Evolutionary conservation across 768 basidiomycete genomes (phyloP), one percentile per base, ranked within the genome.

Genomic region (Lentinula guzmanii): DNA sequence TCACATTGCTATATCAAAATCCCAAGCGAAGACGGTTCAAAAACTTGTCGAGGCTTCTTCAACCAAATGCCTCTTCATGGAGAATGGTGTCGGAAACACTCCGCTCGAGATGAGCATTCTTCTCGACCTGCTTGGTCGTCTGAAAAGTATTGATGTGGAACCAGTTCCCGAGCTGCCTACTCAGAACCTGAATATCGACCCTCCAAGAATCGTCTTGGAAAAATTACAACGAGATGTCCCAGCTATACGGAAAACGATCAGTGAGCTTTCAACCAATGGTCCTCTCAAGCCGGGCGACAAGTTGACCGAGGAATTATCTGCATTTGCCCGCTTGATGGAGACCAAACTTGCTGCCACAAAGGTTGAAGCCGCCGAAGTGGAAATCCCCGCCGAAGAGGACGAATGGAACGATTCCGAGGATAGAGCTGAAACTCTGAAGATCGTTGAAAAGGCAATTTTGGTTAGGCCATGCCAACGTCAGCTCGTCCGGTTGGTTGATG

Each of bases 51-150:
- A 74, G 1, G 72, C 70, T 1, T 70, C 73, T 1, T 76, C 80
- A 24, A 61, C 69, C 0, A 76, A 79, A 37, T 73, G 69, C 0
- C 68, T 86, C 2, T 71, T 73, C 60, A 70, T 76, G 42, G 86
- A 87, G 67, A 80, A 86, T 62, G 77, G 76, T 18, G 78, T 81
- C 15, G 82, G 80, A 2, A 72, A 78, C 58, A 77, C 77, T 1
- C 71, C 77, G 1, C 59, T 77, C 9, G 82, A 82, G 58, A 74
- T 77, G 43, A 70, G 70, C 1, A 59, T 52, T 1, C 69, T 76
- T 1, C 64, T 69, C 48, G 70, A 75, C 41, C 65, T 74, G 6
- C 61, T 69, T 16, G 11, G 63, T n/a, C 66, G 69, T 4, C 65
- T 73, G 13, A 10, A 28, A 24, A 41, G 16, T 2, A 6, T 5